phyloP scores from a whole-genome alignment of 2,329 filamentous ascomycete genomes.

The Alternaria longipes region DNA sequence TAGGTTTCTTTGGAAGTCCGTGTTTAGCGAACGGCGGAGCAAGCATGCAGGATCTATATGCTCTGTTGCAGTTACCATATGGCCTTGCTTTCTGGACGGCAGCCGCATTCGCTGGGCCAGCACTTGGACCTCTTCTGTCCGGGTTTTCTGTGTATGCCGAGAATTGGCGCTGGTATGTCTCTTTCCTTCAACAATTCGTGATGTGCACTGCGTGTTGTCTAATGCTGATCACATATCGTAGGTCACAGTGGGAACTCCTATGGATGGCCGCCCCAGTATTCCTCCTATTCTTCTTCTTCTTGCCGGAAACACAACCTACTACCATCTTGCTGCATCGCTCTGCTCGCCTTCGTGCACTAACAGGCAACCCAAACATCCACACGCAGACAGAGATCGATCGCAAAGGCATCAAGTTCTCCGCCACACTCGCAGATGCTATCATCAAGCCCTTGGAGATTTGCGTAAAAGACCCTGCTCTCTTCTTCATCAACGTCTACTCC shows the following conservation, averaged over 20 bases:
- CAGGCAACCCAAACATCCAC: constrained; percentile 71
- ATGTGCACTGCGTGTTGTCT: too few relatives aligned
- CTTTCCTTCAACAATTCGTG: accelerated
- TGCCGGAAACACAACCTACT: constrained; percentile 87
- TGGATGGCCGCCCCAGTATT: constrained; percentile 78
- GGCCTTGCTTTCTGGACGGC: constrained; percentile 56
- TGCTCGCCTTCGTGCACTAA: constrained; percentile 72
- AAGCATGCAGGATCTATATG: constrained; percentile 52
- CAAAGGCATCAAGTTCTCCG: constrained; percentile 44
- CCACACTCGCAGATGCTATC: constrained; percentile 65
- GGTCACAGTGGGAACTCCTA: constrained; percentile 82
- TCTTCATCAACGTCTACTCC: constrained; percentile 86
- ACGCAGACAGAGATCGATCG: constrained; percentile 82
- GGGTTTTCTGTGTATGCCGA: constrained; percentile 76
- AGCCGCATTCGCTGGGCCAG: constrained; percentile 68
- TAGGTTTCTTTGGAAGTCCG: constrained; percentile 52
- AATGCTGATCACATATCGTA: background rate
- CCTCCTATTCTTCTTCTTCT: constrained; percentile 81
- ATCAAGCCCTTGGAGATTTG: constrained; percentile 82
- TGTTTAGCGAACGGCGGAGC: constrained; percentile 53
- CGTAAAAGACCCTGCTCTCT: constrained; percentile 82
- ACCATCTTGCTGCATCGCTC: constrained; percentile 78
- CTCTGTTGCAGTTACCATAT: constrained; percentile 56
- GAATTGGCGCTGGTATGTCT: constrained; percentile 74
- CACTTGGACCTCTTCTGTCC: constrained; percentile 70